phyloP scores from a whole-genome alignment of 2,329 filamentous ascomycete genomes.

The Alternaria brassicae region DNA sequence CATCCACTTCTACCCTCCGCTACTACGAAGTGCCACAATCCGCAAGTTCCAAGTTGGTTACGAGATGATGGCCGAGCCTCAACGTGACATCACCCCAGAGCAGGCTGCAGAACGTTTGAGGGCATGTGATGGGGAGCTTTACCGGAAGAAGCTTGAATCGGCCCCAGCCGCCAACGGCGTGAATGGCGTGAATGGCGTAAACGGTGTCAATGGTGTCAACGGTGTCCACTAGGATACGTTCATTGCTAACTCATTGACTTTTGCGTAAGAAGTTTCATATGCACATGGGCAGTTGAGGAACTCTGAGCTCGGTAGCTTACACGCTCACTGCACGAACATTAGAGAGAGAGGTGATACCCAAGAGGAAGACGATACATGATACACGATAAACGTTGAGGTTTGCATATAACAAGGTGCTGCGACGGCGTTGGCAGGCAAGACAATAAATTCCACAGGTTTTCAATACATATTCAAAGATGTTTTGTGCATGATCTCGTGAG shows the following conservation, averaged over 20 bases:
- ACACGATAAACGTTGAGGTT: not conserved
- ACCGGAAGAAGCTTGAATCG: constrained; percentile 66
- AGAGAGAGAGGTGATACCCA: not conserved
- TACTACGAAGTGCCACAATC: constrained; percentile 90
- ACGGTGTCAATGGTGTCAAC: constrained; percentile 16
- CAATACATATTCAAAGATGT: not conserved
- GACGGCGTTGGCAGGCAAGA: not conserved
- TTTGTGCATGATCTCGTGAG: not conserved
- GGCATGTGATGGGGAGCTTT: constrained; percentile 80
- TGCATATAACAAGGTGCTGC: not conserved
- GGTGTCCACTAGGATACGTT: not conserved
- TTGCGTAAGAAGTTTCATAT: not conserved
- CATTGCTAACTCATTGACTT: not conserved
- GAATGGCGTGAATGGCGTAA: constrained; percentile 27
- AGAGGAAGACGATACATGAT: constrained; percentile 4
- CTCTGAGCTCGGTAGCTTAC: not conserved
- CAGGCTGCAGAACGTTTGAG: constrained; percentile 84
- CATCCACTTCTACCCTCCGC: constrained; percentile 95
- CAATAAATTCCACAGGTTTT: not conserved
- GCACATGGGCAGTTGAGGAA: not conserved
- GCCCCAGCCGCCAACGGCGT: constrained; percentile 23
- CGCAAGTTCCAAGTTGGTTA: constrained; percentile 97
- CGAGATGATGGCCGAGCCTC: constrained; percentile 96
- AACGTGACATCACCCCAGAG: constrained; percentile 96
- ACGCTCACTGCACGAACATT: not conserved